Base-by-base conservation (phyloP, 148 eudicot species). In the Diospyros kaki region DNA sequence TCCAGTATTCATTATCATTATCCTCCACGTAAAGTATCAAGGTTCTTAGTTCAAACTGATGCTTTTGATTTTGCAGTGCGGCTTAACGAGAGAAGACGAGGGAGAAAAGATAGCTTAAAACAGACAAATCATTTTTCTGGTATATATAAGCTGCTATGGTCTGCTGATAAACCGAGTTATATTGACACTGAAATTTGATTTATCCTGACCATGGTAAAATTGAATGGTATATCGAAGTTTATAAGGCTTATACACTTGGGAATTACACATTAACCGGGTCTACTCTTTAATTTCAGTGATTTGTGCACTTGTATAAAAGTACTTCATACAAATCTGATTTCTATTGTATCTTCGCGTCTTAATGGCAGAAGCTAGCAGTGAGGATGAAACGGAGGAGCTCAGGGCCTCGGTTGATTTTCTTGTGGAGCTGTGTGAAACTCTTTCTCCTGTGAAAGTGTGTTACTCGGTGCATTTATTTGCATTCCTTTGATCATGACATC, bases 361-460 rank as follows among this genome's bases (percentile, higher is more conserved):
- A 68, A 38, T 58, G 66, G 18, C 92, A 94, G 98, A 86, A n/a
- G 65, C 61, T 69, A 69, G 68, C 74, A 75, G 64, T 66, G 97
- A 90, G 82, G 88, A 88, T 78, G 91, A 84, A 76, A 18, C 66
- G 11, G 98, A 90, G 71, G 89, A 86, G 81, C 91, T 95, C 72
- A 85, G 87, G 77, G 80, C 90, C 52, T 84, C 98, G 3, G 90
- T 84, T 80, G 96, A 92, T 82, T 95, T 92, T 84, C 97, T 95
- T 0, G 94, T 87, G 84, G 94, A 92, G 82, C 89, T 92, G 75
- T 95, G 97, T 74, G 90, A 84, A 67, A 77, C 84, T 28, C 72
- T 83, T 71, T 71, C 71, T 66, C 77, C 88, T 79, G 82, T 77
- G 48, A 83, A 87, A 54, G 82, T 84, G 60, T 66, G 82, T 75